phyloP scores from a whole-genome alignment of 768 basidiomycete genomes.

The Boletellus ananas region DNA sequence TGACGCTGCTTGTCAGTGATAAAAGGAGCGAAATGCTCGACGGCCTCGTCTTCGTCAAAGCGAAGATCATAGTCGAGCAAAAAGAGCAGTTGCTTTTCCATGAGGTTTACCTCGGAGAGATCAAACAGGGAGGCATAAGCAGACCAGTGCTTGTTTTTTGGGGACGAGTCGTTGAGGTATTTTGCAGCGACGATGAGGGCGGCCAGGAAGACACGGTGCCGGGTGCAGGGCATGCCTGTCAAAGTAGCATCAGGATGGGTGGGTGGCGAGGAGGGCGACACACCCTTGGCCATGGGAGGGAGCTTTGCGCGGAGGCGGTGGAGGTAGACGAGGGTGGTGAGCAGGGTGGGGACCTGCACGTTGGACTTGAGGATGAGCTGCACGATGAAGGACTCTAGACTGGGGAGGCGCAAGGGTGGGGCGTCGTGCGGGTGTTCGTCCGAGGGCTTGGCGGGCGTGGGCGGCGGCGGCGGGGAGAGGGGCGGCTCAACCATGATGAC shows the following conservation, averaged over 20 bases:
- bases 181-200: slow-evolving; percentile 94
- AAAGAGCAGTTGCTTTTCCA: slow-evolving; percentile 95
- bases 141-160: slow-evolving; percentile 94
- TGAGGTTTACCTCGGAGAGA: slow-evolving; percentile 80
- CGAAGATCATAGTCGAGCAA: slow-evolving; percentile 91
- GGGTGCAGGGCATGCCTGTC: slow-evolving; percentile 78
- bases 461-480: slow-evolving; percentile 47
- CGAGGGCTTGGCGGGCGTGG: slow-evolving; percentile 52
- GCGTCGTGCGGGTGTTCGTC: slow-evolving; percentile 28
- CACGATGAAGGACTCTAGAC: slow-evolving; percentile 80
- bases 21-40: slow-evolving; percentile 67
- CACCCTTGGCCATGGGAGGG: slow-evolving; percentile 82
- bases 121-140: slow-evolving; percentile 74
- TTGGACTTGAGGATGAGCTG: slow-evolving; percentile 77
- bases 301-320: slow-evolving; percentile 80
- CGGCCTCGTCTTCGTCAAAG: slow-evolving; percentile 80
- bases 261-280: slow-evolving; percentile 20
- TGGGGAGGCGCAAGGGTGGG: slow-evolving; percentile 42
- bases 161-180: slow-evolving; percentile 95
- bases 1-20: slow-evolving; percentile 33
- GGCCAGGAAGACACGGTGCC: slow-evolving; percentile 94
- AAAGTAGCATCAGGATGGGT: slow-evolving; percentile 8
- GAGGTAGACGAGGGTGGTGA: slow-evolving; percentile 89
- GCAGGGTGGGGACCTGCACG: slow-evolving; percentile 86
- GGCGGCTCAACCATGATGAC: slow-evolving; percentile 66